Conservation (phyloP, 805 yeast genomes). For the Pichia nanzhaoensis region DNA sequence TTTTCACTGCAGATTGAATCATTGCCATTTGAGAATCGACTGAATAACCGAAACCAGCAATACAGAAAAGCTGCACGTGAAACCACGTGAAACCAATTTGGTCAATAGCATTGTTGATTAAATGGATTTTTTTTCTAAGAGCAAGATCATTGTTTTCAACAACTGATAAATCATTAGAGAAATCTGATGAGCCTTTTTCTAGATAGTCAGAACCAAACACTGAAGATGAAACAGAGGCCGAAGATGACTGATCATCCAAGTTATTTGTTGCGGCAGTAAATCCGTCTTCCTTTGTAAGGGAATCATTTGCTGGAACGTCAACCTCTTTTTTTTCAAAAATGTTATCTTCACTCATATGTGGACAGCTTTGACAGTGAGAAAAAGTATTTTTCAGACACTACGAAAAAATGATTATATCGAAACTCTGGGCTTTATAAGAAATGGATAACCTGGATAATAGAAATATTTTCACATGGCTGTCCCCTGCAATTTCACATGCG, state of each 20-base stretch:
- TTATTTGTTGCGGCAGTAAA: background rate
- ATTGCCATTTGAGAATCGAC: conserved; percentile 46
- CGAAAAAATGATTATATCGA: no score
- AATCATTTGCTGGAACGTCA: background rate
- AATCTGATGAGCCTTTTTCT: background rate
- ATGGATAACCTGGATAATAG: no score
- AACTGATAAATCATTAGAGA: conserved; percentile 14
- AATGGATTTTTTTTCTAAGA: conserved; percentile 34
- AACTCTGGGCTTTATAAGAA: no score
- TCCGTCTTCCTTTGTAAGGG: background rate
- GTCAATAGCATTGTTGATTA: conserved; percentile 49
- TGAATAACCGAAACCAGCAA: conserved; percentile 53
- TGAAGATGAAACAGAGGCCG: background rate
- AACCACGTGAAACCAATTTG: conserved; percentile 57
- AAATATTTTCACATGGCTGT: no score
- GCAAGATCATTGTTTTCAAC: conserved; percentile 31
- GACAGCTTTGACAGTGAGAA: no score
- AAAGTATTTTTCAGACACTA: no score
- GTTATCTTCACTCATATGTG: no score
- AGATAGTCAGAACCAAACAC: background rate
- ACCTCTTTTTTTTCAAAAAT: no score
- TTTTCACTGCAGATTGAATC: conserved; percentile 40
- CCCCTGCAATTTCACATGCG: no score
- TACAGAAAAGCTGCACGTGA: conserved; percentile 41
- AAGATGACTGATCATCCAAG: background rate